Evolutionary conservation across 192 early-diverging fungal species (phyloP).

Genomic region (Gigaspora rosea): DNA sequence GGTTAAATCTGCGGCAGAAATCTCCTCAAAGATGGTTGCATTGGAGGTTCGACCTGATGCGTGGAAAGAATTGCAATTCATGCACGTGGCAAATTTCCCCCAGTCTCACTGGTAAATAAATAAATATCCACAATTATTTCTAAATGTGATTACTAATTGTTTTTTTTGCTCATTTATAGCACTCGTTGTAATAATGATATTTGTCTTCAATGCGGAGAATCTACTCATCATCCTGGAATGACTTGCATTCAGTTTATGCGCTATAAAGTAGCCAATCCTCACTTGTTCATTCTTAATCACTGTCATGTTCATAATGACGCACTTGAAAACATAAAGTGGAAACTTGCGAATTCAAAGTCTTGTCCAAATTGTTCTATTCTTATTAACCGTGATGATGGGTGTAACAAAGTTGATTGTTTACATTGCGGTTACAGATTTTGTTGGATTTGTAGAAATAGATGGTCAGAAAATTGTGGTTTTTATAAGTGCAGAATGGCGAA

Average conservation of each 20-base stretch:
- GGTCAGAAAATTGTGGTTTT: constrained; percentile 65
- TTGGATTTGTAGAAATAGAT: constrained; percentile 59
- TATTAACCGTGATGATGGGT: constrained; percentile 71
- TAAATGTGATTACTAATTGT: not conserved
- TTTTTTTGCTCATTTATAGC: constrained; percentile 34
- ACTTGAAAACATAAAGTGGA: constrained; percentile 52
- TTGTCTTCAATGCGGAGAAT: constrained; percentile 56
- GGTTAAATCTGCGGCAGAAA: constrained; percentile 28
- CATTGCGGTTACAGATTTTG: constrained; percentile 68
- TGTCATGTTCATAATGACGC: constrained; percentile 25
- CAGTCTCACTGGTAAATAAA: constrained; percentile 48
- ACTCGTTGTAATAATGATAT: constrained; percentile 41
- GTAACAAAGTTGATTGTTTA: constrained; percentile 70
- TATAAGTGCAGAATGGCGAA: constrained; percentile 50
- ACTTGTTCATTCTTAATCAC: not conserved
- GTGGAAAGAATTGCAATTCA: constrained; percentile 62
- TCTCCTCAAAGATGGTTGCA: constrained; percentile 47
- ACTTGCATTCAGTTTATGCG: constrained; percentile 51
- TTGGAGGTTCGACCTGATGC: constrained; percentile 52
- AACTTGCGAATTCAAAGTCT: constrained; percentile 50
- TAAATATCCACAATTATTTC: not conserved
- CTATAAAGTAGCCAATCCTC: constrained; percentile 30
- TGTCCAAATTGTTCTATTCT: constrained; percentile 67
- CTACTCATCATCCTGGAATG: constrained; percentile 43
- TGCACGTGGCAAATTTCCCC: constrained; percentile 55